These are phyloP conservation scores for Diaporthe caulivora DNA, from an alignment of 2,329 filamentous ascomycete genomes.

Conservation along the genomic window DNA sequence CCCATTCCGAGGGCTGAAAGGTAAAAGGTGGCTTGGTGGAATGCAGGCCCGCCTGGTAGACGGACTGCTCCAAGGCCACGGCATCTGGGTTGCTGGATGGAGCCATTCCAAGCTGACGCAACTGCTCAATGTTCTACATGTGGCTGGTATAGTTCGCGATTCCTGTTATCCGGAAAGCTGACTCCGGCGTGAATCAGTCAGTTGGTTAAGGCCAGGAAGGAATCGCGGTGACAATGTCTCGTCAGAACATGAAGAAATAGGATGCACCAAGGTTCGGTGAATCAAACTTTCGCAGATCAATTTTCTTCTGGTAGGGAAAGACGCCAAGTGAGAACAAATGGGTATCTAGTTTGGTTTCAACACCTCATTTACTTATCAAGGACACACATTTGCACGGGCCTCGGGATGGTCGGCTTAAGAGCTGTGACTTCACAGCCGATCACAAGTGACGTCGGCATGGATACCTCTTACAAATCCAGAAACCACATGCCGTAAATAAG, in stretches of 20 bases:
- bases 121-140: no score
- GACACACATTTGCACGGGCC: not conserved
- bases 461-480: no score
- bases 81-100: conserved; percentile 25
- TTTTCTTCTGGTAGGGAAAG: not conserved
- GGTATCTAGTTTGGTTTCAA: not conserved
- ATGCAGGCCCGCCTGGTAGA: conserved; percentile 36
- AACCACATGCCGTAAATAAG: not conserved
- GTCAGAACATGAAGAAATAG: no score
- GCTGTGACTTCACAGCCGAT: conserved; percentile 11
- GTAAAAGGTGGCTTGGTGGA: conserved; percentile 36
- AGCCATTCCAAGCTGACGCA: not conserved
- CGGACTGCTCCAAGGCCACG: conserved; percentile 29
- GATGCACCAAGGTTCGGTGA: no score
- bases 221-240: no score
- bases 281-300: no score
- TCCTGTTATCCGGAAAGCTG: no score
- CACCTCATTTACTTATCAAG: not conserved
- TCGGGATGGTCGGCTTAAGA: not conserved
- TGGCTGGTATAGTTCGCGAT: no score
- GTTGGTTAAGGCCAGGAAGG: not conserved
- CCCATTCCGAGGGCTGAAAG: conserved; percentile 36
- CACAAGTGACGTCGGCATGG: conserved; percentile 7
- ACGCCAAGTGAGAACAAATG: not conserved
- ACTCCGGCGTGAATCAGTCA: not conserved